Base-by-base conservation (phyloP, 768 basidiomycete genomes). In the Glaciozyma antarctica region DNA sequence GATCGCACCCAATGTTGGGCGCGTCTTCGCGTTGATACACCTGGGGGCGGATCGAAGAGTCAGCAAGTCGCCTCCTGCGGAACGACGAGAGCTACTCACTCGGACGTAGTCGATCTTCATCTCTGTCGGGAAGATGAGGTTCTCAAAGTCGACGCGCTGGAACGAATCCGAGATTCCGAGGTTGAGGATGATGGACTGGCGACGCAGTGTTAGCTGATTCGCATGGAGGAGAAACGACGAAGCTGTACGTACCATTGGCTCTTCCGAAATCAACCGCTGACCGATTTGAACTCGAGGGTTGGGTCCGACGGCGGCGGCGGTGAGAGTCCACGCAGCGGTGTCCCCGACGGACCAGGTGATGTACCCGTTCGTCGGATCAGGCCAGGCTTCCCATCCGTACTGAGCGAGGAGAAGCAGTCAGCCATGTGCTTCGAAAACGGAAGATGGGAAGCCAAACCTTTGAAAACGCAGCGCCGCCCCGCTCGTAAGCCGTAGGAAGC, bases 1-100 rank as follows among this genome's bases (percentile, higher is more conserved):
- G 94, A 75, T 89, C 81, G 76, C 94, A 99, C 1, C 86, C 90
- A 26, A 83, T 75, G 44, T 86, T 83, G 78, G 95, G 92, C 71
- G 90, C 90, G 59, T 59, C 69, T 43, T 60, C 63, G 6, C 61
- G 34, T 26, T 70, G 69, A 34, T 63, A 67, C n/a, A 63, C 60
- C 65, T 61, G 41, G 0, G 47, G 32, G 21, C n/a, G 10, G 19
- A 43, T 22, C 38, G 7, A 30, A 16, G 54, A 1, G 34, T 57
- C 62, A 55, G 55, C 34, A 30, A 63, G 55, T 4, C 21, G 22
- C 9, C 17, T n/a, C 56, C 21, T 22, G n/a, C 6, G 21, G 13
- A 13, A 17, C 45, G 4, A 17, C 24, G 34, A 43, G 19, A 13
- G 13, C 45, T 17, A 63, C 59, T 43, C 16, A 93, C 81, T 45